These are phyloP conservation scores for Pezicula carpinea DNA, from an alignment of 2,329 filamentous ascomycete genomes.

Conservation along the genomic window DNA sequence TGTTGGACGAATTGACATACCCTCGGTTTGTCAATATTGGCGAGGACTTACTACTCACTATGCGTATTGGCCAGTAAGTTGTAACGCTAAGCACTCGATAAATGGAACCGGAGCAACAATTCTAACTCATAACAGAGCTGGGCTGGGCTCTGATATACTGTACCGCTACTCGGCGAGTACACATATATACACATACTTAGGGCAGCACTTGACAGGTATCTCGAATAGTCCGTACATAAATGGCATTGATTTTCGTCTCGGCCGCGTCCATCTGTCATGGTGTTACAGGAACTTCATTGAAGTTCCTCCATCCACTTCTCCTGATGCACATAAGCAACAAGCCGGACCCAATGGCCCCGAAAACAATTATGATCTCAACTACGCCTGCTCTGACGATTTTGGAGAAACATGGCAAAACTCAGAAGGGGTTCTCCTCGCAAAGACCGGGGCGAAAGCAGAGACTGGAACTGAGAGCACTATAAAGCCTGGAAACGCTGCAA, in stretches of 20 bases:
- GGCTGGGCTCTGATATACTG: constrained; percentile 20
- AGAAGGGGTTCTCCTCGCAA: constrained; percentile 12
- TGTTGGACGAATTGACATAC: constrained; percentile 21
- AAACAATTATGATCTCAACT: constrained; percentile 23
- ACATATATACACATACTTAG: constrained; percentile 17
- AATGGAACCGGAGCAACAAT: not conserved
- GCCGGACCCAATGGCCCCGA: constrained; percentile 23
- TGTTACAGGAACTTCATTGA: constrained; percentile 21
- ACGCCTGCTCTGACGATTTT: constrained; percentile 19
- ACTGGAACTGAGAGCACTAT: constrained; percentile 9
- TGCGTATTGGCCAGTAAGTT: constrained; percentile 23
- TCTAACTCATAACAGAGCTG: constrained; percentile 14
- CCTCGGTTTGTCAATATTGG: constrained; percentile 22
- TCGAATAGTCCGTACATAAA: constrained; percentile 24
- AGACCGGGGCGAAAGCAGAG: constrained; percentile 1
- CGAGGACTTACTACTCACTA: constrained; percentile 20
- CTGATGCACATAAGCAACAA: constrained; percentile 23
- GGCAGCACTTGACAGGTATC: constrained; percentile 19
- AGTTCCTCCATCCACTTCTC: constrained; percentile 3
- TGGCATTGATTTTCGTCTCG: constrained; percentile 17
- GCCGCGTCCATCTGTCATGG: constrained; percentile 21
- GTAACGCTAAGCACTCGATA: not conserved
- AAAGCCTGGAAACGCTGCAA: constrained; percentile 9
- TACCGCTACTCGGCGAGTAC: constrained; percentile 17
- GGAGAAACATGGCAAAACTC: constrained; percentile 19